Evolutionary conservation across 768 basidiomycete genomes (phyloP).

Genomic region (Lactarius sp.): DNA sequence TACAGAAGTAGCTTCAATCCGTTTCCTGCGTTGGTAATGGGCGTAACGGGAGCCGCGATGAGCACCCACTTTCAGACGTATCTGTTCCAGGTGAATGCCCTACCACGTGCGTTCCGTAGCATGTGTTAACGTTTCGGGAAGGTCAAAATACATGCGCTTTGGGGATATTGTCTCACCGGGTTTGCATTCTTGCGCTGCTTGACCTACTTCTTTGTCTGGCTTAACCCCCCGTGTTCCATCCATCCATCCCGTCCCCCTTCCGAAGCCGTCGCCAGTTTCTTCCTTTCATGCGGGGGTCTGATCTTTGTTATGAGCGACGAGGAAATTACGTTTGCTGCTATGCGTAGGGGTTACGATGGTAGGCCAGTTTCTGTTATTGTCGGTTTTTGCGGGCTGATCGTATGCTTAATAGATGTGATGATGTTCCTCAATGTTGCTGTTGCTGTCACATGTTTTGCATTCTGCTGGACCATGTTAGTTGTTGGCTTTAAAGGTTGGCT

Average conservation of each 20-base stretch:
- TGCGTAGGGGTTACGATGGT: constrained; percentile 87
- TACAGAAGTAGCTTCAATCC: constrained; percentile 83
- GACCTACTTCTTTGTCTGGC: constrained; percentile 94
- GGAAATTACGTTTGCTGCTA: constrained; percentile 84
- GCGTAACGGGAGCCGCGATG: constrained; percentile 93
- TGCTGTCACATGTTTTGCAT: constrained; percentile 79
- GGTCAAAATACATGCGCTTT: constrained; percentile 86
- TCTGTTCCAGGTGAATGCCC: constrained; percentile 62
- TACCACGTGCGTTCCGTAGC: background rate
- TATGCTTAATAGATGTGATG: constrained; percentile 59
- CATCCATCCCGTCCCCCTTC: constrained; percentile 91
- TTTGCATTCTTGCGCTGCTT: constrained; percentile 77
- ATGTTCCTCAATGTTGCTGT: constrained; percentile 86
- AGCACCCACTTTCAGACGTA: constrained; percentile 86
- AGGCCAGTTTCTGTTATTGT: constrained; percentile 27
- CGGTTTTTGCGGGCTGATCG: background rate
- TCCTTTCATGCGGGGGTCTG: constrained; percentile 82
- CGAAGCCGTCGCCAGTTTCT: constrained; percentile 84
- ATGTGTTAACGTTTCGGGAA: constrained; percentile 28
- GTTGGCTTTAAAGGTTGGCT: constrained; percentile 83
- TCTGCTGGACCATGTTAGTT: constrained; percentile 75
- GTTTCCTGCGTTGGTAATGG: constrained; percentile 88
- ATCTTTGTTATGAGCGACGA: constrained; percentile 89
- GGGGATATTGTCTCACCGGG: constrained; percentile 82
- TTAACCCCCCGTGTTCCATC: constrained; percentile 75